phyloP scores from a whole-genome alignment of 1,284 basidiomycete genomes.

The Ganoderma multipileum region DNA sequence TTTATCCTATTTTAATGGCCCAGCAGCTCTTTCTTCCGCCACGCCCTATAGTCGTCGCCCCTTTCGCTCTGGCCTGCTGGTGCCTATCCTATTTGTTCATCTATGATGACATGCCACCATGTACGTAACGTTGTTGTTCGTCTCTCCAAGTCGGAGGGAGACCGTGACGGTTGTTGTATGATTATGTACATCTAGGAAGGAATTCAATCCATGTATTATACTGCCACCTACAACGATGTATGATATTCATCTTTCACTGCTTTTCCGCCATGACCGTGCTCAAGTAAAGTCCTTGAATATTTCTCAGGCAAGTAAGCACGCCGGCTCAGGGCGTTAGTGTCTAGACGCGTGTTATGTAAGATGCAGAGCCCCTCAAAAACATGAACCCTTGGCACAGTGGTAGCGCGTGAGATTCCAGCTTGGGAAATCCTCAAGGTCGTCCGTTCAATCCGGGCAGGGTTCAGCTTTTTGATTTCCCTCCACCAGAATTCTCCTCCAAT shows the following conservation, averaged over 20 bases:
- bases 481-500: background rate
- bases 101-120: background rate
- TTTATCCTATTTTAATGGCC: conserved; percentile 2
- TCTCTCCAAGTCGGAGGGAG: background rate
- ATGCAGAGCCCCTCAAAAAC: background rate
- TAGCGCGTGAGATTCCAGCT: conserved; percentile 27
- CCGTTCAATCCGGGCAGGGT: conserved; percentile 41
- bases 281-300: too few relatives aligned
- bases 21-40: background rate
- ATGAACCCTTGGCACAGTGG: conserved; percentile 26
- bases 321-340: background rate
- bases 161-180: background rate
- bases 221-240: background rate
- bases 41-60: background rate
- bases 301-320: too few relatives aligned
- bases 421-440: conserved; percentile 37
- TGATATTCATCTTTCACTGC: background rate
- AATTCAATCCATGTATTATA: background rate
- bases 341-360: background rate
- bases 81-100: background rate
- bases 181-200: background rate
- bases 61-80: background rate
- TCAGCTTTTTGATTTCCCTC: conserved; percentile 17
- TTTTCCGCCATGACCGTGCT: too few relatives aligned
- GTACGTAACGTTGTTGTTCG: background rate